phyloP scores from a whole-genome alignment of 345 rosid genomes.

The Dipteronia sinensis region DNA sequence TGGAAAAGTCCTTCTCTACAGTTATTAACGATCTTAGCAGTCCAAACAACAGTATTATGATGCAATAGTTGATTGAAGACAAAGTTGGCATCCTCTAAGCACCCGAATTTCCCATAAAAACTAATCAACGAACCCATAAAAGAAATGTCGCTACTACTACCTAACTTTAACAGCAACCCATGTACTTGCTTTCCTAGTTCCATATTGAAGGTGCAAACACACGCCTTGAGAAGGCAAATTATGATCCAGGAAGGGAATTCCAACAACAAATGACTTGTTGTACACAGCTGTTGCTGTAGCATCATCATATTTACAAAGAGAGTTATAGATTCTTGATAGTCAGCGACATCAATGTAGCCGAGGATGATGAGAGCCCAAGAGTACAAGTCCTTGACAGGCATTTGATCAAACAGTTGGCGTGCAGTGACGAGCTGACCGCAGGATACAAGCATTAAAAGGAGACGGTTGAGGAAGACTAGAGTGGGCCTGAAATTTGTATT shows the following conservation, averaged over 20 bases:
- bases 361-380: conserved; percentile 62
- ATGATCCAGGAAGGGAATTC: conserved; percentile 50
- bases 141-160: conserved; percentile 33
- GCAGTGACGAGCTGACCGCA: conserved; percentile 52
- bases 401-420: conserved; percentile 65
- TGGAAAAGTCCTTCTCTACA: conserved; percentile 46
- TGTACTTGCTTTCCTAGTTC: conserved; percentile 71
- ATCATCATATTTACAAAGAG: conserved; percentile 46
- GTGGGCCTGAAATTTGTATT: conserved; percentile 35
- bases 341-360: conserved; percentile 42
- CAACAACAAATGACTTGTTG: background rate
- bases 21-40: conserved; percentile 51
- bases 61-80: conserved; percentile 39
- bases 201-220: conserved; percentile 45
- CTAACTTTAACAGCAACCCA: conserved; percentile 57
- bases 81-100: conserved; percentile 43
- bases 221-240: conserved; percentile 51
- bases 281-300: conserved; percentile 2
- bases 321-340: conserved; percentile 40
- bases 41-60: conserved; percentile 47
- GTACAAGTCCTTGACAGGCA: conserved; percentile 49
- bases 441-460: conserved; percentile 46
- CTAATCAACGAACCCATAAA: conserved; percentile 46
- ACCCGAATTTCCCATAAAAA: conserved; percentile 55
- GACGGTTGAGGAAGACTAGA: conserved; percentile 41